Conservation (phyloP, 139 green algal species). For the Nannochloris sp. region DNA sequence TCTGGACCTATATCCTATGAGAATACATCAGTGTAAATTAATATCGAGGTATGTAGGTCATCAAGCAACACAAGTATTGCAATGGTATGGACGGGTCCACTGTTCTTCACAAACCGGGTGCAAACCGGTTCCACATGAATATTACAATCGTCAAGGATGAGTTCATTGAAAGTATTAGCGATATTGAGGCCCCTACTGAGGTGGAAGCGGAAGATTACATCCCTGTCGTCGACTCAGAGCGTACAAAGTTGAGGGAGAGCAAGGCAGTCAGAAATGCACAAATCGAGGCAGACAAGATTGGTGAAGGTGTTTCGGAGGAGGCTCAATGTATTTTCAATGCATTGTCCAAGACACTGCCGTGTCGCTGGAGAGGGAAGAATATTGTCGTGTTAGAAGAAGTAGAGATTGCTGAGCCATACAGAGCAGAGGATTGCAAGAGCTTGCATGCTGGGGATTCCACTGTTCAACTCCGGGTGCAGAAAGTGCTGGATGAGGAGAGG, state of each 20-base stretch:
- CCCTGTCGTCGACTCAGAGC: slow-evolving; percentile 52
- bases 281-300: slow-evolving; percentile 57
- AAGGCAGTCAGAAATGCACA: slow-evolving; percentile 53
- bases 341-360: slow-evolving; percentile 73
- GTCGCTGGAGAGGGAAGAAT: slow-evolving; percentile 47
- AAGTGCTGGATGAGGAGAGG: too few species aligned
- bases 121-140: slow-evolving; percentile 35
- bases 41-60: slow-evolving; percentile 7
- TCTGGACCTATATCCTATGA: neutral
- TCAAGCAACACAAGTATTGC: slow-evolving; percentile 30
- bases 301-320: slow-evolving; percentile 59
- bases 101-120: slow-evolving; percentile 20
- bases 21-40: neutral
- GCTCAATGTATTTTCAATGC: slow-evolving; percentile 68
- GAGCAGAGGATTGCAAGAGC: neutral
- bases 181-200: neutral
- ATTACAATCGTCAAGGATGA: slow-evolving; percentile 19
- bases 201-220: slow-evolving; percentile 14
- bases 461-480: too few species aligned
- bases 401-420: slow-evolving; percentile 12
- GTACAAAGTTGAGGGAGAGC: slow-evolving; percentile 50
- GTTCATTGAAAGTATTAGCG: slow-evolving; percentile 6
- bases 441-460: neutral
- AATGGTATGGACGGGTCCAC: slow-evolving; percentile 18
- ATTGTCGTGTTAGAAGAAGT: slow-evolving; percentile 78